A percentile compares a stretch with the other conserved stretches of the same genome.
Conservation (phyloP, 2,329 filamentous ascomycete species). For the Colletotrichum eleusines region DNA sequence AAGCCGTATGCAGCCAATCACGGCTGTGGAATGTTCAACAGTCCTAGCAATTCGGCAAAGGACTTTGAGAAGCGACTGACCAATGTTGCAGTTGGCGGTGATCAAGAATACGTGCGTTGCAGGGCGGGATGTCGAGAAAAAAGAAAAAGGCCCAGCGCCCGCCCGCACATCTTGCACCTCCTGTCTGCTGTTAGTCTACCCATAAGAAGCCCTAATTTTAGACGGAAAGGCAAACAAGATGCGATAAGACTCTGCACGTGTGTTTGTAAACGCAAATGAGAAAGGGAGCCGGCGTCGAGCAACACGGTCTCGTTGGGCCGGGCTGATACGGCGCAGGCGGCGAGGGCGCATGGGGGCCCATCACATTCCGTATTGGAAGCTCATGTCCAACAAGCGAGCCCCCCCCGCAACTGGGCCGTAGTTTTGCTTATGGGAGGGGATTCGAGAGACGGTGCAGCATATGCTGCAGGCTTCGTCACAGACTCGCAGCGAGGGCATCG, state of each 20-base stretch:
- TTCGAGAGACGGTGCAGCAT: not conserved
- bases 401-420: not conserved
- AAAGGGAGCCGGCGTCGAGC: not conserved
- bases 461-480: constrained; percentile 7
- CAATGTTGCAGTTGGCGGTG: constrained; percentile 11
- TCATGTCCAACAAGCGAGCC: constrained; percentile 2
- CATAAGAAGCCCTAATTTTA: not conserved
- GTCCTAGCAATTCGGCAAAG: constrained; percentile 26
- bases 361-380: constrained; percentile 9
- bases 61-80: not conserved
- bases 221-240: not conserved
- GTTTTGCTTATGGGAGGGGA: not conserved
- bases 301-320: not conserved
- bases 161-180: not conserved
- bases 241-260: not conserved
- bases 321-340: constrained; percentile 9
- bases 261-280: not conserved
- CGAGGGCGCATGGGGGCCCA: constrained; percentile 4
- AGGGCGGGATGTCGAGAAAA: not conserved
- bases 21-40: constrained; percentile 23
- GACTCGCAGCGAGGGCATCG: not conserved
- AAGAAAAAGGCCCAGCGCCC: constrained; percentile 7
- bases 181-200: not conserved
- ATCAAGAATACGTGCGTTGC: constrained; percentile 8
- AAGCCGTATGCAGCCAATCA: constrained; percentile 17